These are phyloP conservation scores for Salvia sclarea DNA, from an alignment of 305 asterid genomes.

Conservation along the genomic window DNA sequence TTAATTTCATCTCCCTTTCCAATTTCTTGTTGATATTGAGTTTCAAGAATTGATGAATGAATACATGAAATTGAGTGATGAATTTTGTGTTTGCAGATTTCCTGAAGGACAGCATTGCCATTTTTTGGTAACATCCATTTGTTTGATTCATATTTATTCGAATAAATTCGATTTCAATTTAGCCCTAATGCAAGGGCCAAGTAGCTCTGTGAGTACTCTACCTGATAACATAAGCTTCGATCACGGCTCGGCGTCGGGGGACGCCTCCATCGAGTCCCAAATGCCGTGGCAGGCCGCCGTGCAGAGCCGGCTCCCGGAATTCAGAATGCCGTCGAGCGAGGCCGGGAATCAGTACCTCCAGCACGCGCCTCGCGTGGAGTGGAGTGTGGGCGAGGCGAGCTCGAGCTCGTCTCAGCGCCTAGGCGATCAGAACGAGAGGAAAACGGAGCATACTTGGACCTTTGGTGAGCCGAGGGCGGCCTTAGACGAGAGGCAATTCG, in stretches of 20 bases:
- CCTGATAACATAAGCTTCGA: constrained; percentile 68
- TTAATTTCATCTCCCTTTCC: not conserved
- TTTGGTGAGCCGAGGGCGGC: constrained; percentile 39
- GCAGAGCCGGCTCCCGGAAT: constrained; percentile 53
- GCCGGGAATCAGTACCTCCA: constrained; percentile 39
- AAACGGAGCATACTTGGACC: constrained; percentile 53
- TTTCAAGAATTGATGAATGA: constrained; percentile 1
- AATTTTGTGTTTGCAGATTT: constrained; percentile 39
- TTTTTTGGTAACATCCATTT: constrained; percentile 16
- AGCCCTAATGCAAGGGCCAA: constrained; percentile 82
- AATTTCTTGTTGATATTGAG: not conserved
- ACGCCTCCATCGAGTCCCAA: constrained; percentile 59
- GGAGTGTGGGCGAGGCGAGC: constrained; percentile 73
- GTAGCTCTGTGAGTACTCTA: constrained; percentile 59
- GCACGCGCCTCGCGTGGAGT: constrained; percentile 47
- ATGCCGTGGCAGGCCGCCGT: constrained; percentile 55
- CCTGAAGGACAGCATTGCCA: constrained; percentile 31
- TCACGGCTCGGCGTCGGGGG: constrained; percentile 56
- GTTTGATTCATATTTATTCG: constrained; percentile 14
- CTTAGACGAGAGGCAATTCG: constrained; percentile 43
- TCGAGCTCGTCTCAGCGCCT: constrained; percentile 48
- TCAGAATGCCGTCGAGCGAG: constrained; percentile 45
- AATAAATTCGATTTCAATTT: constrained; percentile 16
- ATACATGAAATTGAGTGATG: not conserved
- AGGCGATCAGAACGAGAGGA: constrained; percentile 46